These are phyloP conservation scores for Aspergillus clavatus DNA, from an alignment of 2,329 filamentous ascomycete species.

Conservation along the genomic window DNA sequence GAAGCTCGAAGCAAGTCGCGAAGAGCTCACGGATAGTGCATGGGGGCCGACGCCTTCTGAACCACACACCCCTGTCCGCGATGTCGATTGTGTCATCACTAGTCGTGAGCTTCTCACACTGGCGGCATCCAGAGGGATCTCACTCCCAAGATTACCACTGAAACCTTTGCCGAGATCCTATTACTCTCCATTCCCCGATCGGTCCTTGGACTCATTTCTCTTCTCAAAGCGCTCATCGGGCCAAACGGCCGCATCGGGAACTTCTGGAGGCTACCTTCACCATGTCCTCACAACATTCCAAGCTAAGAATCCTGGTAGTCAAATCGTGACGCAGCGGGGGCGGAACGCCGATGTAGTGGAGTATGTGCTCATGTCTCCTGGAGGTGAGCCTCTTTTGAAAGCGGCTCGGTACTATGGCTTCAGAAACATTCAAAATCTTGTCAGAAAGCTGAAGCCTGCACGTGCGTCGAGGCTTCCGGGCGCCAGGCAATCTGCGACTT, in stretches of 20 bases:
- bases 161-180: constrained; percentile 47
- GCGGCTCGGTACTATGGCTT: constrained; percentile 95
- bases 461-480: constrained; percentile 75
- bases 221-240: constrained; percentile 52
- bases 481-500: constrained; percentile 49
- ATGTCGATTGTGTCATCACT: constrained; percentile 97
- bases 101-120: constrained; percentile 91
- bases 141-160: constrained; percentile 68
- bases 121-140: constrained; percentile 70
- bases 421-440: constrained; percentile 95
- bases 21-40: constrained; percentile 77
- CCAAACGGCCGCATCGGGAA: constrained; percentile 58
- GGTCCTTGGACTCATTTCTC: constrained; percentile 65
- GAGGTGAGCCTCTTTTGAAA: constrained; percentile 61
- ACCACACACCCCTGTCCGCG: constrained; percentile 55
- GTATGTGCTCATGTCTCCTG: constrained; percentile 61
- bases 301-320: constrained; percentile 64
- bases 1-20: constrained; percentile 90
- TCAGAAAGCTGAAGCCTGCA: constrained; percentile 81
- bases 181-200: constrained; percentile 65
- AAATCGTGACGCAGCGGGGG: constrained; percentile 66
- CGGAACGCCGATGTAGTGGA: constrained; percentile 90
- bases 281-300: constrained; percentile 76
- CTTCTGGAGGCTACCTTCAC: constrained; percentile 83
- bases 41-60: constrained; percentile 53